A percentile compares a stretch with the other conserved stretches of the same genome.
phyloP scores from a whole-genome alignment of 225 moss, liverwort and hornwort species.

The Thuidium tamariscinum region DNA sequence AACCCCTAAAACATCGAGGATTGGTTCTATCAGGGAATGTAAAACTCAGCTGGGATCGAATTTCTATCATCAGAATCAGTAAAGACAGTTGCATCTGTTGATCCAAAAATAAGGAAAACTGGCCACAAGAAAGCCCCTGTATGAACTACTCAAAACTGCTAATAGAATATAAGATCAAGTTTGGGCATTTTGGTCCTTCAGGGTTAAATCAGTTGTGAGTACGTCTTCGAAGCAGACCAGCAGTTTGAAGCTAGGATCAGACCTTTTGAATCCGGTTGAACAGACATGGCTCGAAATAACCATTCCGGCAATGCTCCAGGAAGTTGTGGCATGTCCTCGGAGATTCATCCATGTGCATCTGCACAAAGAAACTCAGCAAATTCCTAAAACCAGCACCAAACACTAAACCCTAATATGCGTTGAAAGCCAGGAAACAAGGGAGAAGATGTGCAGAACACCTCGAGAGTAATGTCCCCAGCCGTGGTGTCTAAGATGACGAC shows the following conservation, averaged over 20 bases:
- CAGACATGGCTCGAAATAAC: slow-evolving; percentile 64
- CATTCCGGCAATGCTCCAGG: slow-evolving; percentile 63
- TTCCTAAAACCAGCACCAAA: neutral
- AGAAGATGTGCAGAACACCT: neutral
- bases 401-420: neutral
- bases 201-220: neutral
- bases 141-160: neutral
- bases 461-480: slow-evolving; percentile 16
- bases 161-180: neutral
- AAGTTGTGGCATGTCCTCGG: slow-evolving; percentile 72
- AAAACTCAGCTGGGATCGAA: neutral
- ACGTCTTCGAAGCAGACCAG: neutral
- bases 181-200: neutral
- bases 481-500: slow-evolving; percentile 29
- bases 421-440: neutral
- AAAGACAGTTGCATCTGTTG: neutral
- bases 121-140: neutral
- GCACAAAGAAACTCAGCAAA: neutral
- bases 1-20: neutral
- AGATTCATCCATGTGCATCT: slow-evolving; percentile 55
- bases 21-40: neutral
- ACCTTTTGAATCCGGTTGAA: slow-evolving; percentile 90
- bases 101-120: neutral
- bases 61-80: neutral
- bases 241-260: neutral